phyloP scores from a whole-genome alignment of 1,139 yeast genomes.

The Lodderomyces metapsilosis region DNA sequence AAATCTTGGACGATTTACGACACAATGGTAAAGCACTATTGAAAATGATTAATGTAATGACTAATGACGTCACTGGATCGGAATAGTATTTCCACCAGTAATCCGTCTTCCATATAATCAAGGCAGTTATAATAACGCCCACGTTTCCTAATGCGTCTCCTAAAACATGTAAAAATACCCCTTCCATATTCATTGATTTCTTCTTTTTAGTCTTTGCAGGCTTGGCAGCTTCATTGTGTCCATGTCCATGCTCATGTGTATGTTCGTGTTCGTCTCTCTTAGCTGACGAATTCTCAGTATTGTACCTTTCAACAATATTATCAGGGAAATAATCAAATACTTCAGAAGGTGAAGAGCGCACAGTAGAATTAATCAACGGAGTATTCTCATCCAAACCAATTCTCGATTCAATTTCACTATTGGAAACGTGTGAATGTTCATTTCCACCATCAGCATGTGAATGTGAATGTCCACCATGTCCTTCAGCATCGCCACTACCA shows the following conservation, averaged over 20 bases:
- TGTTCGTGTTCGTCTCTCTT: background rate
- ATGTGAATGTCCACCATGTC: constrained; percentile 23
- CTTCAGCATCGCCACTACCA: constrained; percentile 12
- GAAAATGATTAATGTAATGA: constrained; percentile 85
- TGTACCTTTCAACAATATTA: constrained; percentile 33
- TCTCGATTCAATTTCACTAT: constrained; percentile 11
- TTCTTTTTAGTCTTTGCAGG: constrained; percentile 19
- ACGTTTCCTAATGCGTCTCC: constrained; percentile 96
- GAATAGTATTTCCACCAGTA: constrained; percentile 82
- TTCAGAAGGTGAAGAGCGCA: constrained; percentile 23
- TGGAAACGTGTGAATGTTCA: too few relatives aligned
- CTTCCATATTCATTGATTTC: constrained; percentile 91
- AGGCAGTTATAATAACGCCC: constrained; percentile 87
- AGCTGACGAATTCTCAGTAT: constrained; percentile 7
- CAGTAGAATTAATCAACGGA: constrained; percentile 14
- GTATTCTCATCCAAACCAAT: constrained; percentile 14
- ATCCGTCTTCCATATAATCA: constrained; percentile 91
- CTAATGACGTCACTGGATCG: constrained; percentile 82
- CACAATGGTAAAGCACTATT: constrained; percentile 91
- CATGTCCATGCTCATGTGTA: constrained; percentile 15
- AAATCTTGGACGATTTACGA: constrained; percentile 78
- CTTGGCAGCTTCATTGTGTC: constrained; percentile 9
- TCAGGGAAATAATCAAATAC: constrained; percentile 41
- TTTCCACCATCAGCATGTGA: constrained; percentile 9
- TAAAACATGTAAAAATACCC: constrained; percentile 89